Base-by-base conservation (phyloP, 305 asterid genomes). In the Rubia balearica region DNA sequence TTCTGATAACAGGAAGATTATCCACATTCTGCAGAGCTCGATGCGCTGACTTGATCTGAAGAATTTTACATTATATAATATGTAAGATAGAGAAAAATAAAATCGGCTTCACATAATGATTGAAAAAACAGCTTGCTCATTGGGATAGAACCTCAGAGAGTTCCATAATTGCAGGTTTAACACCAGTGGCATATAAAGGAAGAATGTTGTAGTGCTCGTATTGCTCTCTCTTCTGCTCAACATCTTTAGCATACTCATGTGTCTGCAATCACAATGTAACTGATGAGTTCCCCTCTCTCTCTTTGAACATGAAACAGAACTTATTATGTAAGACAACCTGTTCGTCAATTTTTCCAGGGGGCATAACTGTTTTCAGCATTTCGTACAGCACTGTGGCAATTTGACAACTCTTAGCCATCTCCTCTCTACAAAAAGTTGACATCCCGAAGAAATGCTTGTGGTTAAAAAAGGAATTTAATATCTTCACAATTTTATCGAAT, bases 151-250 rank as follows among this genome's bases (percentile, higher is more conserved):
- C 98, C 99, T 95, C 98, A 22, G 97, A 90, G 71, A 90, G 92
- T 80, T 92, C 96, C 98, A 95, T 91, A 72, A 95, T 88, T 60
- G 88, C 96, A 14, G 99, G 98, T 77, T 85, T 92, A 79, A 87
- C 88, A 53, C 92, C 98, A 79, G 78, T 83, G 36, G 98, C 85
- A 74, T 90, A 85, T 82, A 95, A 74, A 49, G 98, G 99, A 74
- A 95, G 88, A 81, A 95, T 86, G 88, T 95, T 95, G 79, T 90
- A 90, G 86, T 88, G 98, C 86, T 75, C 83, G 63, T 81, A 81
- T 81, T 90, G 93, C 71, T 83, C 96, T 71, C 88, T 90, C 83
- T 86, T 92, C 88, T 87, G 86, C 78, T 95, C 96, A 16, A 95
- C 96, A 74, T 87, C 96, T 80, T 86, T 84, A 73, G 98, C 97